These are phyloP conservation scores for Eucalyptus grandis DNA, from an alignment of 345 rosid species.

Conservation along the genomic window DNA sequence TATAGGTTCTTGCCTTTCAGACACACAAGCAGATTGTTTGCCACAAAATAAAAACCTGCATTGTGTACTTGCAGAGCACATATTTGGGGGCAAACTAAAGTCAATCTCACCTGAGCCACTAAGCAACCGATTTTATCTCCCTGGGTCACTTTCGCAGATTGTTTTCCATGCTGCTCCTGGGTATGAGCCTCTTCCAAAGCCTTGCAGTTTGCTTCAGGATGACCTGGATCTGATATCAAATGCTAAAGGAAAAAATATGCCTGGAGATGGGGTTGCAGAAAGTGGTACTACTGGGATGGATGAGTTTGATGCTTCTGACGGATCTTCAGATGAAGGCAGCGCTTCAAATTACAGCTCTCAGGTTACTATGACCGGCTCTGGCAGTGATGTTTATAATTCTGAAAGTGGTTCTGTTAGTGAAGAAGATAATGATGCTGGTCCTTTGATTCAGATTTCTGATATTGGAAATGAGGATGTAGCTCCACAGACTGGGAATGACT, in stretches of 20 bases:
- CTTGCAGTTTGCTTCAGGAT: conserved; percentile 48
- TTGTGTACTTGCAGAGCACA: conserved; percentile 33
- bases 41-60: conserved; percentile 20
- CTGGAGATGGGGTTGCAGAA: neutral
- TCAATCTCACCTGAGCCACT: conserved; percentile 20
- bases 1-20: conserved; percentile 21
- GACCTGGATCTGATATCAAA: conserved; percentile 23
- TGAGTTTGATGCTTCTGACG: conserved; percentile 35
- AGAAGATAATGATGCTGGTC: conserved; percentile 25
- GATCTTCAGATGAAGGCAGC: conserved; percentile 51
- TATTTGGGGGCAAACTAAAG: conserved; percentile 44
- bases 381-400: conserved; percentile 20
- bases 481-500: neutral
- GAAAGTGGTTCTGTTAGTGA: conserved; percentile 36
- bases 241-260: conserved; percentile 5
- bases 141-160: conserved; percentile 93
- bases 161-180: conserved; percentile 99
- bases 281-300: conserved; percentile 15
- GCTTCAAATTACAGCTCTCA: conserved; percentile 64
- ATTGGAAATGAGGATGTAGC: conserved; percentile 14
- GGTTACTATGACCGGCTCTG: conserved; percentile 29
- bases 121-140: conserved; percentile 70
- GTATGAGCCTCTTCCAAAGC: conserved; percentile 96
- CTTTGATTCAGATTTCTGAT: conserved; percentile 74
- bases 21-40: conserved; percentile 15